A percentile compares a stretch with the other conserved stretches of the same genome.
These are phyloP conservation scores for Dactylellina sp. DNA, from an alignment of 2,329 filamentous ascomycete species.

Conservation along the genomic window DNA sequence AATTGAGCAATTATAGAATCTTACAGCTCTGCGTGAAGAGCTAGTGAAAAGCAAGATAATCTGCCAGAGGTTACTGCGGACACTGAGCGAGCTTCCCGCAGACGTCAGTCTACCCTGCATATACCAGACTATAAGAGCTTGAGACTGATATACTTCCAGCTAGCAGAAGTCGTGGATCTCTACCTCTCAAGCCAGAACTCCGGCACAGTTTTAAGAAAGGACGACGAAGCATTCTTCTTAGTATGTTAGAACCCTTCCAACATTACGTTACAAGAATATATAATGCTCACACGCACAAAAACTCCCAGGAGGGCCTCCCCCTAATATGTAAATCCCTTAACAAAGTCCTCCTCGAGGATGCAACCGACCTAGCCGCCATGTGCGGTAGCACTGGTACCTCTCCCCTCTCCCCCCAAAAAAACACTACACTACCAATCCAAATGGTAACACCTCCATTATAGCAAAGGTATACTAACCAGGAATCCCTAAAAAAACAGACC, in stretches of 20 bases:
- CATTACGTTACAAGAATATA: not conserved
- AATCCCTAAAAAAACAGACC: conserved; percentile 29
- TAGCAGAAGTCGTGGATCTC: conserved; percentile 49
- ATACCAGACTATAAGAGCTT: not conserved
- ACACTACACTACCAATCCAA: no score
- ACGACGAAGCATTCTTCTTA: conserved; percentile 54
- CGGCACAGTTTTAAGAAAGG: conserved; percentile 43
- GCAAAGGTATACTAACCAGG: no score
- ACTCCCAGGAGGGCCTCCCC: conserved; percentile 38
- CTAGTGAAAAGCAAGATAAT: conserved; percentile 43
- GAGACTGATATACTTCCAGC: conserved; percentile 20
- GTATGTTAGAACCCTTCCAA: conserved; percentile 22
- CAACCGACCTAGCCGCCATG: conserved; percentile 50
- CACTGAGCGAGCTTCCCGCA: conserved; percentile 42
- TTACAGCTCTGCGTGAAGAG: conserved; percentile 46
- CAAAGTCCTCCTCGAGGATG: conserved; percentile 52
- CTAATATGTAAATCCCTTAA: conserved; percentile 52
- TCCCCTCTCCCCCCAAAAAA: not conserved
- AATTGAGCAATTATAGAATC: conserved; percentile 23
- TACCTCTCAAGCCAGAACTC: conserved; percentile 47
- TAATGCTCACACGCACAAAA: not conserved
- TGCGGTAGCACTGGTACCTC: conserved; percentile 35
- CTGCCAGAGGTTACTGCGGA: conserved; percentile 36
- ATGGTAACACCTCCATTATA: no score
- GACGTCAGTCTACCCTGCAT: conserved; percentile 21